Conservation (phyloP, 129 eudicot species). For the Cynara cardunculus region DNA sequence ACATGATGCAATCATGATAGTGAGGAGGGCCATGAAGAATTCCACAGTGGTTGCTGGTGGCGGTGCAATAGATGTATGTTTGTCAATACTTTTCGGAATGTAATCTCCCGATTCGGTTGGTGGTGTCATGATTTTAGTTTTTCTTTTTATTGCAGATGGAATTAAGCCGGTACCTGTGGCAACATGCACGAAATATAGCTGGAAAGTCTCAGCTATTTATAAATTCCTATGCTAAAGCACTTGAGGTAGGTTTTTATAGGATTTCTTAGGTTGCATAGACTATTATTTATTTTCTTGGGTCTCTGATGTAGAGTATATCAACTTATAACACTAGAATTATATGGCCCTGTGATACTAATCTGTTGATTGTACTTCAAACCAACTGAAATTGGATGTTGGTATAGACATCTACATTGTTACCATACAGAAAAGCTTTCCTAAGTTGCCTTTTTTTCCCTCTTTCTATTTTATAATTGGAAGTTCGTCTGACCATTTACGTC, state of each 20-base stretch:
- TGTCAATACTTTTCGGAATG: not conserved
- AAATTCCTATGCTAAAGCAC: conserved; percentile 93
- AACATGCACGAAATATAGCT: conserved; percentile 95
- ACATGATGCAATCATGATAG: conserved; percentile 99
- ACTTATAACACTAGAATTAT: conserved; percentile 5
- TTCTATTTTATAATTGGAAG: not conserved
- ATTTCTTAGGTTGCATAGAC: not conserved
- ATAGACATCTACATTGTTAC: not conserved
- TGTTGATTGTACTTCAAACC: not conserved
- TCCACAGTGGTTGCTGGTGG: conserved; percentile 99
- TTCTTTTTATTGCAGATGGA: conserved; percentile 65
- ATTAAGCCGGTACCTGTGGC: conserved; percentile 86
- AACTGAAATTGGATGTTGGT: not conserved
- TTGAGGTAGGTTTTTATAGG: conserved; percentile 58
- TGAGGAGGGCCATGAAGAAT: conserved; percentile 90
- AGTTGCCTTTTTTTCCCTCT: not conserved
- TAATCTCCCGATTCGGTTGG: not conserved
- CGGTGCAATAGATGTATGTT: conserved; percentile 83
- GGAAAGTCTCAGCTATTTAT: conserved; percentile 99
- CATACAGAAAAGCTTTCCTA: not conserved
- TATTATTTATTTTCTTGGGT: not conserved
- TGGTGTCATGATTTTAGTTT: not conserved
- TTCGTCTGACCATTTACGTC: not conserved
- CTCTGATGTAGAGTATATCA: conserved; percentile 1
- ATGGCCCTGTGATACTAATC: not conserved